Evolutionary conservation across 2,329 filamentous ascomycete species (phyloP), one percentile per base, ranked within the genome.

Genomic region (Aspergillus pseudoviridinutans): DNA sequence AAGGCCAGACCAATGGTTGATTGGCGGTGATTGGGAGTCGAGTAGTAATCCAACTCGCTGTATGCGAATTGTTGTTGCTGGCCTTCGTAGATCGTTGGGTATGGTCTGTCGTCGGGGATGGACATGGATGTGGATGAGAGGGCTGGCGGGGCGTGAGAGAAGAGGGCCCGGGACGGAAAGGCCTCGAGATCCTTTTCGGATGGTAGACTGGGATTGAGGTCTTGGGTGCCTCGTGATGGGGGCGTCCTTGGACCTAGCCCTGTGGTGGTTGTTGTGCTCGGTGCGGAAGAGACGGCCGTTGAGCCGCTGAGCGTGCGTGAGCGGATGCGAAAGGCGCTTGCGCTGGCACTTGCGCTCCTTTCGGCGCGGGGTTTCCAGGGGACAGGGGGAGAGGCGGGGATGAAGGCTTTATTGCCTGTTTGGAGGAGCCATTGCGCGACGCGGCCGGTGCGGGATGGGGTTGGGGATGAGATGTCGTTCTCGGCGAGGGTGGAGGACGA

Each of bases 291-390:
- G 24, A 64, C 64, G 44, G 72, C 47, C 2, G 74, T 76, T 6
- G 72, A 73, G 17, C 69, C 71, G 54, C 74, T 76, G 17, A 74
- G 50, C 1, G 70, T 74, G 27, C 71, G 73, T 24, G 64, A 58
- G 52, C 65, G 67, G 51, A 66, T 63, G 50, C 65, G 66, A 35
- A 69, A 65, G 61, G 67, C 63, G n/a, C 10, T 29, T 29, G 9
- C 28, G 28, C 28, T 29, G 4, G 28, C 28, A 9, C 53, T 54
- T 20, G 64, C 66, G 12, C 56, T 61, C 25, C 61, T 61, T n/a
- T 62, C 55, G 17, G 55, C 6, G 5, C 14, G 59, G 17, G 63
- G 53, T 27, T 64, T 58, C 12, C 62, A 63, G 5, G 58, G 50
- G 42, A 56, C 49, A 24, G 59, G 58, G 9, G 56, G 57, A 8